Evolutionary conservation across 306 rosid genomes (phyloP).

Genomic region (Prinsepia uniflora): DNA sequence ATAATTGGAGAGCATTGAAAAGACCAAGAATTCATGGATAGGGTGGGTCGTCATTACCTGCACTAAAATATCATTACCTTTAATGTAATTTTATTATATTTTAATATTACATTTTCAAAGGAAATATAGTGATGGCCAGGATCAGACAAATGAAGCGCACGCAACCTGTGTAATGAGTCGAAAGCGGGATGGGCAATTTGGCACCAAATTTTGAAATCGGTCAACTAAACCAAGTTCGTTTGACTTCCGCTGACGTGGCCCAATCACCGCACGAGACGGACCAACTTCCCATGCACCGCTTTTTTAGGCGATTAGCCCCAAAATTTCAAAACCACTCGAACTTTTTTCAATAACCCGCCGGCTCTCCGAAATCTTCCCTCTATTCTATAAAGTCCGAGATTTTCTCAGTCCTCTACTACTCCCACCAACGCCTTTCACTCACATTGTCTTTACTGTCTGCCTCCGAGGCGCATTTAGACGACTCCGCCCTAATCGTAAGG

Average conservation of each 20-base stretch:
- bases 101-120: neutral
- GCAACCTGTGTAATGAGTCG: neutral
- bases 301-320: constrained; percentile 5
- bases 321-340: constrained; percentile 25
- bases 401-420: neutral
- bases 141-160: neutral
- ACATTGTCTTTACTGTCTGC: neutral
- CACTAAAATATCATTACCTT: neutral
- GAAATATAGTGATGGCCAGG: neutral
- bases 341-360: constrained; percentile 30
- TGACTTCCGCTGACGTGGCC: neutral
- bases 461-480: constrained; percentile 4
- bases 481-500: neutral
- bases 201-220: neutral
- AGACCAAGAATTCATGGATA: too few relatives aligned
- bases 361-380: constrained; percentile 6
- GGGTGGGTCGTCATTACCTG: too few relatives aligned
- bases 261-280: neutral
- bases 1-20: too few relatives aligned
- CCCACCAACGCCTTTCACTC: constrained; percentile 1
- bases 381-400: neutral
- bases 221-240: neutral
- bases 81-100: neutral
- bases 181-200: neutral
- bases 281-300: neutral